Evolutionary conservation across 768 basidiomycete genomes (phyloP).

Genomic region (Lentinula sp.): DNA sequence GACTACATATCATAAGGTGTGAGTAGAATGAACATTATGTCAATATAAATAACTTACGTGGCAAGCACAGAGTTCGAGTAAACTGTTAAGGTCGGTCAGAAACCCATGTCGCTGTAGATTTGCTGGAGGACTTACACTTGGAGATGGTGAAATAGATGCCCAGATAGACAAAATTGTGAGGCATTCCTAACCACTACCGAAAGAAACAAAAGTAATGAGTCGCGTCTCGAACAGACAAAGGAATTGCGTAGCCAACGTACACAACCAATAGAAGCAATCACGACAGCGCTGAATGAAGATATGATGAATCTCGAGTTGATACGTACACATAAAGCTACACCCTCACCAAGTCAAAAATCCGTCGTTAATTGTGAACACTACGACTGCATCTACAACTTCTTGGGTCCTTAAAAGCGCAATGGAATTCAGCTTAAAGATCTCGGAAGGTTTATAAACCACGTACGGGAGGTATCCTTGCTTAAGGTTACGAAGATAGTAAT

Average conservation of each 20-base stretch:
- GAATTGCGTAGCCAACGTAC: neutral
- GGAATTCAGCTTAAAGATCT: neutral
- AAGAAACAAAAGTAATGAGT: neutral
- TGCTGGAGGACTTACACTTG: neutral
- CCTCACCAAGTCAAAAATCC: constrained; percentile 6
- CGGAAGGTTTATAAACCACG: neutral
- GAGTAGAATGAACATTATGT: neutral
- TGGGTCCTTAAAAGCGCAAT: constrained; percentile 1
- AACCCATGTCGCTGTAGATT: neutral
- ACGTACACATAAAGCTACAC: neutral
- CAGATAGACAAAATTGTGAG: constrained; percentile 10
- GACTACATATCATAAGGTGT: neutral
- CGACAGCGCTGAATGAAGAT: constrained; percentile 4
- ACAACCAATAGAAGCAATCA: constrained; percentile 7
- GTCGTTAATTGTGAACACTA: constrained; percentile 11
- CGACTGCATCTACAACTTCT: constrained; percentile 9
- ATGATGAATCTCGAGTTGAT: neutral
- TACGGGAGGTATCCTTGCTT: constrained; percentile 9
- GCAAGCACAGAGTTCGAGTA: constrained; percentile 11
- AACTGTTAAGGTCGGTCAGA: neutral
- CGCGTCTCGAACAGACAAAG: neutral
- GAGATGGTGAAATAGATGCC: constrained; percentile 9
- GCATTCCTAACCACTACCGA: constrained; percentile 10
- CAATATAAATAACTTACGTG: constrained; percentile 1
- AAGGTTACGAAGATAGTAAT: constrained; percentile 7